Conservation (phyloP, 2,329 filamentous ascomycete species). For the Diplodia sapinea region DNA sequence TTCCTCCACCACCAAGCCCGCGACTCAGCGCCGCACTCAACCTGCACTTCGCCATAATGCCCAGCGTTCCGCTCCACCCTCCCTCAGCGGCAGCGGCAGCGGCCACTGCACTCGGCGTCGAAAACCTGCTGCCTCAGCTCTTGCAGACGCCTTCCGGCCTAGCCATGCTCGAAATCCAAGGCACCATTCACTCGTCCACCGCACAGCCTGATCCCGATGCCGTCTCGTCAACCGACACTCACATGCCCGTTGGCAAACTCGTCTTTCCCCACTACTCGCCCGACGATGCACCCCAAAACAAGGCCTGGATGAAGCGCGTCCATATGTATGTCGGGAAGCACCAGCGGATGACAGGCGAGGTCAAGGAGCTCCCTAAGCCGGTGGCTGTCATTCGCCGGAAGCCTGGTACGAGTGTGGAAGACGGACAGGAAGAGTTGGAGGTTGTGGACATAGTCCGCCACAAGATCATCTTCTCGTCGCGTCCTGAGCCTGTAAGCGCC, state of each 20-base stretch:
- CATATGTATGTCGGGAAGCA: conserved; percentile 88
- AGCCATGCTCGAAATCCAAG: conserved; percentile 90
- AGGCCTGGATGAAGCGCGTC: conserved; percentile 86
- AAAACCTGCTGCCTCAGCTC: conserved; percentile 74
- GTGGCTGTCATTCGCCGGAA: conserved; percentile 75
- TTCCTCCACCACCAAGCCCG: background rate
- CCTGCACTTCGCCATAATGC: conserved; percentile 26
- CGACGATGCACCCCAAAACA: conserved; percentile 54
- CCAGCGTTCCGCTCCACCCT: conserved; percentile 34
- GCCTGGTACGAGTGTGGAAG: conserved; percentile 35
- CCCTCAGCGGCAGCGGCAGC: conserved; percentile 10
- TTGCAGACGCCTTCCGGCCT: conserved; percentile 89
- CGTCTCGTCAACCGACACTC: conserved; percentile 22
- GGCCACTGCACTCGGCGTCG: conserved; percentile 25
- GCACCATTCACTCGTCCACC: conserved; percentile 71
- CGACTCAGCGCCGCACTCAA: background rate
- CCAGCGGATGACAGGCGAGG: conserved; percentile 86
- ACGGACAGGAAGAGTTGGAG: conserved; percentile 66
- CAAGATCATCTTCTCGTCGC: conserved; percentile 81
- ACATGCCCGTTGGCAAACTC: conserved; percentile 70
- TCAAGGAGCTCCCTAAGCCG: conserved; percentile 81
- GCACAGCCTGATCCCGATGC: conserved; percentile 11
- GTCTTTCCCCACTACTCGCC: conserved; percentile 77
- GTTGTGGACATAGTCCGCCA: conserved; percentile 86
- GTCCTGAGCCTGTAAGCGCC: conserved; percentile 77